Evolutionary conservation across 495 filamentous ascomycete genomes (phyloP), one percentile per base, ranked within the genome.

Genomic region (Aspergillus cavernicola): DNA sequence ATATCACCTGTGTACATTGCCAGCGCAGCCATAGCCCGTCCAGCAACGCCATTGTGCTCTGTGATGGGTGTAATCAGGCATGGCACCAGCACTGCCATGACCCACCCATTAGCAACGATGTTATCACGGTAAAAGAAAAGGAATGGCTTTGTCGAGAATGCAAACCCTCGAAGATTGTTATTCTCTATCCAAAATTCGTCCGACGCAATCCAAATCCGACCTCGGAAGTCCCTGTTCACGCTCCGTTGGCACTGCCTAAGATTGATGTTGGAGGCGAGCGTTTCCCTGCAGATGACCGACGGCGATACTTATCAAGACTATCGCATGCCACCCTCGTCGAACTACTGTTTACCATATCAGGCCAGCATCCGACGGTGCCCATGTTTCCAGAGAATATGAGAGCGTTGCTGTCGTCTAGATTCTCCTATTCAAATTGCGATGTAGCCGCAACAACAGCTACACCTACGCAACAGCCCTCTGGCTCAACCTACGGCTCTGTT

Each of bases 11-110:
- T 69, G 85, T 83, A 51, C 77, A 84, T 59, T 98, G 93, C 69
- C 80, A 85, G 42, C 77, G 93, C 35, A 84, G 88, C 8, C 81
- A 89, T 44, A 88, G 84, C 50, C 87, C 90, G 0, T 65, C 75
- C 15, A 82, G 65, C 52, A 98, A 98, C 67, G 79, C 84, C 72
- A 96, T 98, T 50, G 93, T 97, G 7, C 93, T 96, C 65, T 98
- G 93, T 70, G 91, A 96, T 67, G 85, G 83, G 11, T 98, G 93
- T 73, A 91, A 93, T 63, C 77, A 76, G 10, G 81, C 86, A 13
- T 98, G 91, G 82, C 93, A 98, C 66, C 92, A 96, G 67, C 80
- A 80, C 55, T 97, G 93, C 61, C 92, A 97, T 66, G 82, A 93
- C 57, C 91, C 93, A 0, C 79, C 79, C 4, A 91, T 98, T 57